Evolutionary conservation across 345 rosid genomes (phyloP), one percentile per base, ranked within the genome.

Genomic region (Pugionium cornutum): DNA sequence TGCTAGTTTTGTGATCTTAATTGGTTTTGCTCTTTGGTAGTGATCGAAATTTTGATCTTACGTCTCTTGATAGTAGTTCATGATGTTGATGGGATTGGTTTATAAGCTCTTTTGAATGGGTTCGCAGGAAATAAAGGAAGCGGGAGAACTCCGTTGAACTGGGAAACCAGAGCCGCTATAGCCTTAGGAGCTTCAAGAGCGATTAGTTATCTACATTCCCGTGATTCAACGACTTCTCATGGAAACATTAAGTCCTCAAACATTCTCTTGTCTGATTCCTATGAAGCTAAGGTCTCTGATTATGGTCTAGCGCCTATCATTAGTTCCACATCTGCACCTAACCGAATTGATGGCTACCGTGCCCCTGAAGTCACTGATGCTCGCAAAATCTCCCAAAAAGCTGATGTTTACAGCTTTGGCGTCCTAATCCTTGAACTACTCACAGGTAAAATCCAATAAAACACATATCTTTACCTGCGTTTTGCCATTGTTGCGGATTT

Each of bases 171-270:
- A 70, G 81, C 81, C 10, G 54, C 77, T 46, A 76, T 89, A 53
- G 97, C 96, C 40, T 82, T 88, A 34, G 96, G 94, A 73, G 89
- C 94, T 7, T 87, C 95, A 6, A 87, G 76, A 49, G 97, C 86
- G 1, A 82, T 92, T 54, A 77, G 83, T 5, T 82, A 86, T 78
- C 74, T 92, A 47, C 98, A 92, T 64, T 84, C 96, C 1, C 79
- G 73, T 28, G 94, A 87, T 50, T 50, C 83, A 4, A 66, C 58
- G 26, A 76, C 80, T 53, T 90, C 89, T 66, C 98, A 92, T 62
- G 98, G 98, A 59, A 92, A 86, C 77, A 84, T 92, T 25, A 92
- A 89, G 77, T 92, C 98, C 4, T 85, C 98, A 2, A 92, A 89
- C 59, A 71, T 92, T 66, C 90, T 92, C 4, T 87, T 92, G 10